These are phyloP conservation scores for Fimicolochytrium jonesii DNA, from an alignment of 192 early-diverging fungal species.

Conservation along the genomic window DNA sequence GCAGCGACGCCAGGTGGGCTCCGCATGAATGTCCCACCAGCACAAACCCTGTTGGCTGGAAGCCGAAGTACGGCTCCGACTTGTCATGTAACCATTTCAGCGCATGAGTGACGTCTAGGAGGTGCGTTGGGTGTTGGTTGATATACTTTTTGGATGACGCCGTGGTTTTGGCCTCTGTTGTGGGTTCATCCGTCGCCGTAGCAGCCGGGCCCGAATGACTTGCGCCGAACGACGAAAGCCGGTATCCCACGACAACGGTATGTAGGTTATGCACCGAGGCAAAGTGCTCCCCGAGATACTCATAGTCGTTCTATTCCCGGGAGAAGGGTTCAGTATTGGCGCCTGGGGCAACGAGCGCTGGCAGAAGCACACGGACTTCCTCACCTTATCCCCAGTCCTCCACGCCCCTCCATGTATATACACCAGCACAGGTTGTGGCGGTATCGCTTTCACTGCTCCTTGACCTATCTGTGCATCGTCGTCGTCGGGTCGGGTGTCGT, in stretches of 20 bases:
- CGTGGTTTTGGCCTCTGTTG: too few species aligned
- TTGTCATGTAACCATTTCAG: not conserved
- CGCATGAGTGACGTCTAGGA: conserved; percentile 47
- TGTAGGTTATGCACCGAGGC: conserved; percentile 17
- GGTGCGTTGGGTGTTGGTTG: conserved; percentile 62
- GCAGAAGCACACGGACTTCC: too few species aligned
- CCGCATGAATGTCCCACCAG: conserved; percentile 77
- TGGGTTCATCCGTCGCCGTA: too few species aligned
- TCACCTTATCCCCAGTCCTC: conserved; percentile 68
- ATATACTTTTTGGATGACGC: too few species aligned
- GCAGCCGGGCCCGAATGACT: not conserved
- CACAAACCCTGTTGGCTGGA: not conserved
- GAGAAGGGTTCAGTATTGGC: too few species aligned
- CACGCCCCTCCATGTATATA: conserved; percentile 87
- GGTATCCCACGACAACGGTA: conserved; percentile 74
- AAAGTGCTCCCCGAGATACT: conserved; percentile 45
- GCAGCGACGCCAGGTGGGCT: conserved; percentile 62
- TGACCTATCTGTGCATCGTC: too few species aligned
- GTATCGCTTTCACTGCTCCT: not conserved
- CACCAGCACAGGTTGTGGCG: conserved; percentile 49
- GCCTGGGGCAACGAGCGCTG: too few species aligned
- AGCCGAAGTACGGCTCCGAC: not conserved
- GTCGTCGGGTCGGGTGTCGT: too few species aligned
- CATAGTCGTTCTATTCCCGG: conserved; percentile 44
- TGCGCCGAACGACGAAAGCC: too few species aligned